phyloP scores from a whole-genome alignment of 2,329 filamentous ascomycete genomes.

The Penicillium sp. region DNA sequence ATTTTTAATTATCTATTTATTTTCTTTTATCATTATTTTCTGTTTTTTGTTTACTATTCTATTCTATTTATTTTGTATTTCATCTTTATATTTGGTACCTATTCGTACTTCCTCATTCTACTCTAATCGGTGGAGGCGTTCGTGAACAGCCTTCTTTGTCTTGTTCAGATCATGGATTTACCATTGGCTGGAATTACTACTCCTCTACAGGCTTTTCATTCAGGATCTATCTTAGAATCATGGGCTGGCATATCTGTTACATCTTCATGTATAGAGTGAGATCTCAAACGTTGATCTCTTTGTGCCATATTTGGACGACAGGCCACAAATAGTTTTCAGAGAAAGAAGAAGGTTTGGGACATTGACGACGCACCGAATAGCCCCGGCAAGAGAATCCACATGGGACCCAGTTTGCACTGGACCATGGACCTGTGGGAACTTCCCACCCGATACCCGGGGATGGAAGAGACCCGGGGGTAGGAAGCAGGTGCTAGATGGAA shows the following conservation, averaged over 20 bases:
- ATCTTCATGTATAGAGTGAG: neutral
- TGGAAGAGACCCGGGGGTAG: neutral
- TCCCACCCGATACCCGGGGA: conserved; percentile 11
- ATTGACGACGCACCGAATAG: neutral
- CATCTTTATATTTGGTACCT: neutral
- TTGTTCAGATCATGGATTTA: neutral
- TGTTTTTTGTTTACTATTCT: neutral
- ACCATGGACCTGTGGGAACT: conserved; percentile 8
- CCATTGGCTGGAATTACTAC: neutral
- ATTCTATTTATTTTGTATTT: conserved; percentile 1
- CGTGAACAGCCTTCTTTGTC: neutral
- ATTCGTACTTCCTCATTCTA: conserved; percentile 1
- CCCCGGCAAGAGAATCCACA: neutral
- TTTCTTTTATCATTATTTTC: conserved; percentile 11
- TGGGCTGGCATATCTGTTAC: neutral
- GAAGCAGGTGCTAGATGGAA: conserved; percentile 4
- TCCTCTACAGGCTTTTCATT: neutral
- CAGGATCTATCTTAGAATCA: neutral
- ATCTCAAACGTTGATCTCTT: conserved; percentile 13
- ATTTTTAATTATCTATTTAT: conserved; percentile 11
- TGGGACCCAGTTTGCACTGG: neutral
- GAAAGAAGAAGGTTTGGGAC: neutral
- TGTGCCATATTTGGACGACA: conserved; percentile 24
- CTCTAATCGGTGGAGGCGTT: conserved; percentile 2
- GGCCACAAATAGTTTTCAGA: neutral